These are phyloP conservation scores for Leishmania martiniquensis DNA, from an alignment of 208 protist species.

Conservation along the genomic window DNA sequence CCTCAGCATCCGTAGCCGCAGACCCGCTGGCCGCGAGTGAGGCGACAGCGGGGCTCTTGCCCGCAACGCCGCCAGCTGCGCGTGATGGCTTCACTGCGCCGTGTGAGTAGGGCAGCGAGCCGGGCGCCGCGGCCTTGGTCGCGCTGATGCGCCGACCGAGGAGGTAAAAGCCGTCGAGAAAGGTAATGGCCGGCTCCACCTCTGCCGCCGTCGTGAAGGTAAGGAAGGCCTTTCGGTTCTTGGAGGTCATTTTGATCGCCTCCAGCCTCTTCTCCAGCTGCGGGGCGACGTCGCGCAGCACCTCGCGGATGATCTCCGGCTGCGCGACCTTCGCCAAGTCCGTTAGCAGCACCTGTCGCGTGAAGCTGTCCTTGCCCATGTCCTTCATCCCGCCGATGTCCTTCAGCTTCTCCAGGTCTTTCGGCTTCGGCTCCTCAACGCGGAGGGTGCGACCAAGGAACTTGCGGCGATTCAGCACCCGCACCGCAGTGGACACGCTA, in stretches of 20 bases:
- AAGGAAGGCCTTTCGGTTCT: conserved; percentile 91
- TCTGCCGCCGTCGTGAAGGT: conserved; percentile 78
- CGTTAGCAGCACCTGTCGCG: conserved; percentile 85
- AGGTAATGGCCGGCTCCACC: conserved; percentile 68
- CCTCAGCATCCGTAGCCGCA: conserved; percentile 3
- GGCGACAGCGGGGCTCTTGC: neutral
- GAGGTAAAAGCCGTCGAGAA: conserved; percentile 87
- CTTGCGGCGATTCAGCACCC: conserved; percentile 87
- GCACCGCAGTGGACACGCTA: conserved; percentile 83
- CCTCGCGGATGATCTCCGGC: conserved; percentile 88
- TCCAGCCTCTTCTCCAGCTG: conserved; percentile 87
- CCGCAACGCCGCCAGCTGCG: conserved; percentile 3
- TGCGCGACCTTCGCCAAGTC: conserved; percentile 84
- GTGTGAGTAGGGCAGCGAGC: conserved; percentile 85
- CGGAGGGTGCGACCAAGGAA: conserved; percentile 88
- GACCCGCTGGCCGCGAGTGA: neutral
- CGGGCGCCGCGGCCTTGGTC: conserved; percentile 65
- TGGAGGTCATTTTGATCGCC: conserved; percentile 91
- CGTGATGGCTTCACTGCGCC: conserved; percentile 19
- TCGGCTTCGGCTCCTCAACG: conserved; percentile 87
- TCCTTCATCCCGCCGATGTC: conserved; percentile 49
- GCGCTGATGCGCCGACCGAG: conserved; percentile 81
- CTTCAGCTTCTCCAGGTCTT: conserved; percentile 51
- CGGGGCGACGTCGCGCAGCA: conserved; percentile 86
- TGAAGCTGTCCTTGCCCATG: conserved; percentile 75